Base-by-base conservation (phyloP, 768 basidiomycete genomes). In the Paxillus involutus region DNA sequence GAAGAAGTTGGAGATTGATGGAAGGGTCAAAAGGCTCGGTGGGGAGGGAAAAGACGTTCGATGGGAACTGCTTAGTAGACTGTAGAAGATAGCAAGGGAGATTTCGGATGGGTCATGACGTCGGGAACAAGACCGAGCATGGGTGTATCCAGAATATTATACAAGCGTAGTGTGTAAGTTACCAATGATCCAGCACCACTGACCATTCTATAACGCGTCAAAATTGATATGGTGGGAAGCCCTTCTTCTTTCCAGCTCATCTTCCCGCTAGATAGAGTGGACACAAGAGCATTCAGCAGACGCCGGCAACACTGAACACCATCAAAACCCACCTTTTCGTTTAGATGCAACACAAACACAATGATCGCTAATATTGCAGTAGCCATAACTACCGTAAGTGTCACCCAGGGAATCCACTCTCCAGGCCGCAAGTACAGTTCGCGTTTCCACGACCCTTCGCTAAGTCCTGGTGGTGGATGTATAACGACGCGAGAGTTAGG, bases 401-500 rank as follows among this genome's bases (percentile, higher is more conserved):
- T 95, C 13, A 99, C 97, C 91, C 89, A 95, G 2, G 94, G 93
- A 56, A 98, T 94, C 94, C 95, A 99, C 63, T 92, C 89, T 16
- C 97, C 97, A 3, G 97, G 97, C 30, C 94, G 75, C 60, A 99
- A 73, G 67, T 92, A 99, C 57, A 98, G 73, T 72, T 96, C 89
- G 47, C 86, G 83, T 63, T 84, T 89, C 97, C 97, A 99, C 24
- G 66, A 32, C 7, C 69, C 61, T 13, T 79, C 79, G 4, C 78
- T 81, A 19, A 76, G 75, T 7, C 75, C 76, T 3, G 77, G 64
- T 0, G 88, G 82, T 0, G 96, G 95, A 37, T 89, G 83, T 62
- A 99, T 94, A n/a, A 98, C 88, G 13, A 99, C 84, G 58, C 94
- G 93, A 4, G 94, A 97, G 68, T 99, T 98, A 0, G 97, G 97